Base-by-base conservation (phyloP, 805 yeast species). In the Lachancea nothofagi region DNA sequence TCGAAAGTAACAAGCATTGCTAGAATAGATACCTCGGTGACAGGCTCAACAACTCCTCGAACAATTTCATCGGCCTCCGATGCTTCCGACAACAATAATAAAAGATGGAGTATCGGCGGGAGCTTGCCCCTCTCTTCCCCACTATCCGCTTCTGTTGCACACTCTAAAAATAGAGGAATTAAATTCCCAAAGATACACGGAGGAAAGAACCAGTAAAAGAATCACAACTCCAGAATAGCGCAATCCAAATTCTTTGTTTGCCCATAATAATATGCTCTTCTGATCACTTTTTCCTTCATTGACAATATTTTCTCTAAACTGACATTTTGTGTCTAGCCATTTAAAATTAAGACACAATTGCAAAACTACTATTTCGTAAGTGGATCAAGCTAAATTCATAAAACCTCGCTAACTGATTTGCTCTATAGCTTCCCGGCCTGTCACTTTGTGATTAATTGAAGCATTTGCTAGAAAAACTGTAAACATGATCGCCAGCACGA, bases 91-190 rank as follows among this genome's bases (percentile, higher is more conserved):
- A 23, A 19, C 18, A 17, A 13, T 20, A 33, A 20, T 13, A 40
- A 40, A 18, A 22, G 43, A 13, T 40, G 43, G 43, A 40, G 43
- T 19, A 29, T 40, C 4, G 33, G 29, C 4, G 38, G 38, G 10
- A n/a, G 31, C 10, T n/a, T 33, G 23, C 34, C 43, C 9, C 7
- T 15, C 6, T 30, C 42, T 6, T 19, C 43, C 14, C 34, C 38
- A 12, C 31, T 28, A 5, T 33, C 38, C 7, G 26, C 38, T 4
- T 29, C 38, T 10, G 20, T 19, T 6, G 5, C 24, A 23, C 20
- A 15, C 8, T 24, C 38, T 3, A 40, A 40, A 14, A 22, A 28
- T 14, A 34, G 31, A 5, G 30, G 29, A 13, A 12, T 41, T 3
- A 35, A 36, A 14, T 41, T 41, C 22, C 40, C 44, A 4, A 41